These are phyloP conservation scores for Cladosporium cucumerinum DNA, from an alignment of 2,329 filamentous ascomycete species.

Conservation along the genomic window DNA sequence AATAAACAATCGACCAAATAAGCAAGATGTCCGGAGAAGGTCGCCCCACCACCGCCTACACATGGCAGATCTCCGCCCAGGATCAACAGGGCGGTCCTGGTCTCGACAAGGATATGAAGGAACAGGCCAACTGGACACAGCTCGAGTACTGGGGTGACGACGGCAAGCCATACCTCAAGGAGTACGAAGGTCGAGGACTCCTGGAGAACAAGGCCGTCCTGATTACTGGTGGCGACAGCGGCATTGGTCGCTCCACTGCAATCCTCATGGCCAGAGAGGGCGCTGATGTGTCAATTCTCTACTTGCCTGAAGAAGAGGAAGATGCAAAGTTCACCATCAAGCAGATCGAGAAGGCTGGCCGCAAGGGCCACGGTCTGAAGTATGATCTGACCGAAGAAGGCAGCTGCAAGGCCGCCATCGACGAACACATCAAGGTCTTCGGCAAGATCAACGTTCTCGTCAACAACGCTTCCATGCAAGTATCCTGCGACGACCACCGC, in stretches of 20 bases:
- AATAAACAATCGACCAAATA: background rate
- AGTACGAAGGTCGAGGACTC: slow-evolving; percentile 33
- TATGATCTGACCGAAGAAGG: slow-evolving; percentile 50
- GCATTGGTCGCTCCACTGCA: slow-evolving; percentile 53
- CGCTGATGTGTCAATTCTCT: slow-evolving; percentile 54
- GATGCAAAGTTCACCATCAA: slow-evolving; percentile 55
- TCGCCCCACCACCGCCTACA: slow-evolving; percentile 26
- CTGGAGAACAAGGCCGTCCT: slow-evolving; percentile 32
- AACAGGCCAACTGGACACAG: slow-evolving; percentile 33
- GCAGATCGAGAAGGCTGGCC: slow-evolving; percentile 51
- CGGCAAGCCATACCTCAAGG: slow-evolving; percentile 32
- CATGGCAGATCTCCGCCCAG: slow-evolving; percentile 26
- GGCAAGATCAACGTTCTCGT: slow-evolving; percentile 48
- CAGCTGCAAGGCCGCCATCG: slow-evolving; percentile 50
- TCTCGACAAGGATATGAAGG: slow-evolving; percentile 31
- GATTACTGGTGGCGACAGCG: slow-evolving; percentile 28
- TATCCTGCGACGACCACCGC: slow-evolving; percentile 50
- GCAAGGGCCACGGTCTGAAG: slow-evolving; percentile 47
- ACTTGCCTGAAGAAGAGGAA: slow-evolving; percentile 54
- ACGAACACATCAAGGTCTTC: slow-evolving; percentile 52
- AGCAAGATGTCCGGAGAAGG: slow-evolving; percentile 3
- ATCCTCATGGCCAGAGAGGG: slow-evolving; percentile 58
- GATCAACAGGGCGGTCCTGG: slow-evolving; percentile 33
- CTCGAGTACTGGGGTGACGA: slow-evolving; percentile 33
- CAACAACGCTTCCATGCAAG: slow-evolving; percentile 51